Conservation (phyloP, 225 moss, liverwort and hornwort species). For the Pseudisothecium myosuroides region DNA sequence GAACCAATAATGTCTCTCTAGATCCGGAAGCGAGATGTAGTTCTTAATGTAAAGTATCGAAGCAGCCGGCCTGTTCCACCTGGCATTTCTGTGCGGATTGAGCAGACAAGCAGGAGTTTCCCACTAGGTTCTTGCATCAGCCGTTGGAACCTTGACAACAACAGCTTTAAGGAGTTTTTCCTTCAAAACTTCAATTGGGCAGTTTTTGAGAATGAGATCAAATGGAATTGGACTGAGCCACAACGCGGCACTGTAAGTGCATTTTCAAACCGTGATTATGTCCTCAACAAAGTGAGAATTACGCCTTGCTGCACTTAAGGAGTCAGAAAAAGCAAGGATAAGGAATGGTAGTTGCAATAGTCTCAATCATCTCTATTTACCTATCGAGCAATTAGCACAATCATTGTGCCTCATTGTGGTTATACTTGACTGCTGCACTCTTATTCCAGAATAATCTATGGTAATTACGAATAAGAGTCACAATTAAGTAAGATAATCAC, state of each 20-base stretch:
- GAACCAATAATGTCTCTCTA: neutral
- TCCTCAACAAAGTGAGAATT: constrained; percentile 6
- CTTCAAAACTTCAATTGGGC: constrained; percentile 91
- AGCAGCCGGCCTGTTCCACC: constrained; percentile 29
- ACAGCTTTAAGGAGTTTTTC: constrained; percentile 59
- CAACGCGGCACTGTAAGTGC: constrained; percentile 28
- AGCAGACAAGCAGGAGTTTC: constrained; percentile 68
- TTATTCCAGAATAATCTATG: neutral
- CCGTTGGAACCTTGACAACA: constrained; percentile 67
- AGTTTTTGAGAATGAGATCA: constrained; percentile 91
- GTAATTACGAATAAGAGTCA: neutral
- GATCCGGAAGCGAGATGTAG: constrained; percentile 80
- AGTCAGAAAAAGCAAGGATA: neutral
- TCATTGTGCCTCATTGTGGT: neutral
- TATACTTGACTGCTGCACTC: no score
- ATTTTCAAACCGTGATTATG: constrained; percentile 75
- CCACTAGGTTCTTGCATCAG: constrained; percentile 77
- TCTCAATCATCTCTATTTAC: neutral
- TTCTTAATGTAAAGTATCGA: constrained; percentile 27
- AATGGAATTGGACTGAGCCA: constrained; percentile 91
- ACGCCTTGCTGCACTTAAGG: neutral
- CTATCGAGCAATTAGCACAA: neutral
- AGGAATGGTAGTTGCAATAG: neutral
- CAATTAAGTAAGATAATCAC: neutral
- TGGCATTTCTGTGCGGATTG: constrained; percentile 42